A percentile compares a stretch with the other conserved stretches of the same genome.
These are phyloP conservation scores for Stellera chamaejasme DNA, from an alignment of 345 rosid species.

Conservation along the genomic window DNA sequence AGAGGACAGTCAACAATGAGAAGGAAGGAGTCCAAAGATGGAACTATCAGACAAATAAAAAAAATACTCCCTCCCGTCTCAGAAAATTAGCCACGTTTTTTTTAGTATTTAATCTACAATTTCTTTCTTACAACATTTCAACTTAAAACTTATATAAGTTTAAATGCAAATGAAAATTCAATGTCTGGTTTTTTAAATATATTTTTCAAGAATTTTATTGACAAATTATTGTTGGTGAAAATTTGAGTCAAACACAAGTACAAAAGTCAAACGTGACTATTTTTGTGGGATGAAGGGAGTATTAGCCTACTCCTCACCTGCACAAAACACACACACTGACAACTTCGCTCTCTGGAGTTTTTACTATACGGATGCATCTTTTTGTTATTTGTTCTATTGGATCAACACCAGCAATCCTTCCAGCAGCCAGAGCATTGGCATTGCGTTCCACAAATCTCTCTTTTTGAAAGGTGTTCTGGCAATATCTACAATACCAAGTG, in stretches of 20 bases:
- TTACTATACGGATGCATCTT: conserved; percentile 83
- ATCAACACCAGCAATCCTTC: conserved; percentile 85
- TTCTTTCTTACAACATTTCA: too few relatives aligned
- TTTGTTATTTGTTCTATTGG: conserved; percentile 75
- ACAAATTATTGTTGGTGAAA: too few relatives aligned
- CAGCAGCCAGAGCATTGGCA: conserved; percentile 84
- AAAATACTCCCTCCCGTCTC: too few relatives aligned
- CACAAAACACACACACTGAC: conserved; percentile 81
- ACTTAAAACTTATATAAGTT: too few relatives aligned
- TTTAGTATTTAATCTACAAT: too few relatives aligned
- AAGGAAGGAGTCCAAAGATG: background rate
- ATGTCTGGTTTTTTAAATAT: too few relatives aligned
- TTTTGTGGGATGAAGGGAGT: too few relatives aligned
- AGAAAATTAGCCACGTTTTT: too few relatives aligned
- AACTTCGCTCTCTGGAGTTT: conserved; percentile 45
- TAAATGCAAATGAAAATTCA: too few relatives aligned
- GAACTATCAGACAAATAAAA: background rate
- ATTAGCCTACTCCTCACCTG: conserved; percentile 44
- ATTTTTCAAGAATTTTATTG: too few relatives aligned
- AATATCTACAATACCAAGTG: conserved; percentile 78
- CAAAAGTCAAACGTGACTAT: too few relatives aligned
- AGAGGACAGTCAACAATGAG: background rate
- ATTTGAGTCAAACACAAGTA: too few relatives aligned
- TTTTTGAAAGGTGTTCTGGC: conserved; percentile 46
- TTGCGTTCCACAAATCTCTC: conserved; percentile 67